These are phyloP conservation scores for Gnomoniopsis sp. DNA, from an alignment of 2,329 filamentous ascomycete species.

Conservation along the genomic window DNA sequence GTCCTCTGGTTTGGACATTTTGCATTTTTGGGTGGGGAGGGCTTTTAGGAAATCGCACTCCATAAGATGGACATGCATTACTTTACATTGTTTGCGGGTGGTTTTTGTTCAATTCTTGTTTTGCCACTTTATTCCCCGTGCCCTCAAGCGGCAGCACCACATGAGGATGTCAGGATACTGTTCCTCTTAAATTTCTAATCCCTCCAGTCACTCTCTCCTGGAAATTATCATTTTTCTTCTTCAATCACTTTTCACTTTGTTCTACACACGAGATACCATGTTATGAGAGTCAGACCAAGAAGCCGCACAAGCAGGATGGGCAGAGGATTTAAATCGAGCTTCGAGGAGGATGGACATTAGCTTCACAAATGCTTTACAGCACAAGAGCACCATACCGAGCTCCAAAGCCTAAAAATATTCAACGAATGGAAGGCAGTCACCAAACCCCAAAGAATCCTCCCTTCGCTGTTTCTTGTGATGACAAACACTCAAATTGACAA, in stretches of 20 bases:
- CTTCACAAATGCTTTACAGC: neutral
- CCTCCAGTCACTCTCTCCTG: conserved; percentile 14
- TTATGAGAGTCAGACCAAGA: neutral
- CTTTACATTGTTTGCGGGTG: neutral
- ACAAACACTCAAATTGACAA: too few relatives aligned
- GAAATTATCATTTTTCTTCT: conserved; percentile 10
- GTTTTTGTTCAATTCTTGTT: neutral
- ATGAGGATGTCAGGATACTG: conserved; percentile 8
- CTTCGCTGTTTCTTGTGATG: too few relatives aligned
- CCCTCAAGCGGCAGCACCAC: conserved; percentile 14
- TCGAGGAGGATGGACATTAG: neutral
- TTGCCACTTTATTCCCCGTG: conserved; percentile 12
- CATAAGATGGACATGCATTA: conserved; percentile 6
- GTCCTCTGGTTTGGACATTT: conserved; percentile 3
- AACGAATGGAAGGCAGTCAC: neutral
- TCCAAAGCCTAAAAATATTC: neutral
- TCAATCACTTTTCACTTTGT: conserved; percentile 1
- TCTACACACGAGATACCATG: conserved; percentile 1
- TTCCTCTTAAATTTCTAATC: conserved; percentile 9
- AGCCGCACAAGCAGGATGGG: too few relatives aligned
- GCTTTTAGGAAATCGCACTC: neutral
- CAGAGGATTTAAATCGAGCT: neutral
- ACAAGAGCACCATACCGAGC: too few relatives aligned
- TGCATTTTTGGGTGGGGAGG: neutral
- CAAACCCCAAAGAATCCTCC: neutral